Percentiles rank a stretch among this genome's conserved stretches.
phyloP scores from a whole-genome alignment of 2,329 filamentous ascomycete species.

The Colletotrichum truncatum region DNA sequence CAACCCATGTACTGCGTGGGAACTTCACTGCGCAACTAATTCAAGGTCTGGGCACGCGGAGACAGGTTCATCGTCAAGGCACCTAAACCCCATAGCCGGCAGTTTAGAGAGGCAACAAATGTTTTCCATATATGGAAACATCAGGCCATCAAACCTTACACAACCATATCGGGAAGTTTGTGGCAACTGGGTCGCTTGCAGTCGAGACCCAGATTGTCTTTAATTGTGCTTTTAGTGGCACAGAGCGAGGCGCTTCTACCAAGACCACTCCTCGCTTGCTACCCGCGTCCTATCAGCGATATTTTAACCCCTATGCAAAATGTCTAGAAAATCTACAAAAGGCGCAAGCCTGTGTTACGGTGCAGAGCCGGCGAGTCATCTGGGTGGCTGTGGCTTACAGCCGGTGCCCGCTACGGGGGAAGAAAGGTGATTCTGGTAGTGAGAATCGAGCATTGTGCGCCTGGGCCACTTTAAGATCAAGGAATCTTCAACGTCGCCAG shows the following conservation, averaged over 20 bases:
- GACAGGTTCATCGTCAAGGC: not conserved
- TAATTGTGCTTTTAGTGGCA: slow-evolving; percentile 1
- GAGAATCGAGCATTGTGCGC: not conserved
- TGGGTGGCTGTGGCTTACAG: not conserved
- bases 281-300: slow-evolving; percentile 2
- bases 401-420: not conserved
- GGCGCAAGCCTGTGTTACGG: slow-evolving; percentile 17
- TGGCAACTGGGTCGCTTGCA: not conserved
- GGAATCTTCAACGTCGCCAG: not conserved
- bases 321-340: not conserved
- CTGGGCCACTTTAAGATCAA: not conserved
- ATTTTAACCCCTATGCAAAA: not conserved
- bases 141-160: slow-evolving; percentile 15
- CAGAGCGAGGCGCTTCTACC: slow-evolving; percentile 5
- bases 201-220: slow-evolving; percentile 11
- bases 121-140: slow-evolving; percentile 9
- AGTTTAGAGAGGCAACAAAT: slow-evolving; percentile 14
- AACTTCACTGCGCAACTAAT: not conserved
- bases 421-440: slow-evolving; percentile 14
- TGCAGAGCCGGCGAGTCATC: slow-evolving; percentile 7
- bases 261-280: slow-evolving; percentile 10
- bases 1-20: not conserved
- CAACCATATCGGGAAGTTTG: not conserved
- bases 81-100: not conserved
- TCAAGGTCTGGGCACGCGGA: slow-evolving; percentile 10